Conservation (phyloP, 768 basidiomycete species). For the Amanita jacksonii region DNA sequence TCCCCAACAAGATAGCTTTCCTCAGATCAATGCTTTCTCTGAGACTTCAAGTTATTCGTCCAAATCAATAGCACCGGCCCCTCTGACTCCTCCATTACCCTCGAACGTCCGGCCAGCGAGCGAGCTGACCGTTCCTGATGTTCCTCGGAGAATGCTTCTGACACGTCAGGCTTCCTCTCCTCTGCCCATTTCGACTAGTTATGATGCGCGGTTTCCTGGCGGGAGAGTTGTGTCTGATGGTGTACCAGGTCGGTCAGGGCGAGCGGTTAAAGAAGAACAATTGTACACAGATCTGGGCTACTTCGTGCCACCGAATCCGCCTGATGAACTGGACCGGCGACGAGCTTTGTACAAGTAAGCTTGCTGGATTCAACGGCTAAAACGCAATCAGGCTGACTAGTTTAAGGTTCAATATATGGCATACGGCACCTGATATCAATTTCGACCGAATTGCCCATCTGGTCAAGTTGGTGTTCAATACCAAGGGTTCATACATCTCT, state of each 20-base stretch:
- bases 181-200: constrained; percentile 34
- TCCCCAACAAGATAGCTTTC: neutral
- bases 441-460: constrained; percentile 93
- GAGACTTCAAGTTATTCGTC: constrained; percentile 1
- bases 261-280: constrained; percentile 57
- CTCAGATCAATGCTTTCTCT: neutral
- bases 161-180: constrained; percentile 61
- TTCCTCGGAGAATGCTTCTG: constrained; percentile 42
- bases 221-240: constrained; percentile 23
- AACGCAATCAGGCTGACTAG: neutral
- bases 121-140: constrained; percentile 28
- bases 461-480: constrained; percentile 86
- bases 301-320: constrained; percentile 74
- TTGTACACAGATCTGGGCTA: constrained; percentile 58
- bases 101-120: constrained; percentile 6
- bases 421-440: constrained; percentile 77
- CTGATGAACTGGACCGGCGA: constrained; percentile 74
- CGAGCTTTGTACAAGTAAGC: constrained; percentile 78
- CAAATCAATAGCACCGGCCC: neutral
- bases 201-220: constrained; percentile 24
- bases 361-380: neutral
- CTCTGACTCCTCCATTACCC: constrained; percentile 5
- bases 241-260: constrained; percentile 26
- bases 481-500: constrained; percentile 76
- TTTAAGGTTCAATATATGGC: constrained; percentile 81